Percentiles rank a stretch among this genome's conserved stretches.
phyloP scores from a whole-genome alignment of 352 stramenopile genomes.

The Phytophthora meadii region DNA sequence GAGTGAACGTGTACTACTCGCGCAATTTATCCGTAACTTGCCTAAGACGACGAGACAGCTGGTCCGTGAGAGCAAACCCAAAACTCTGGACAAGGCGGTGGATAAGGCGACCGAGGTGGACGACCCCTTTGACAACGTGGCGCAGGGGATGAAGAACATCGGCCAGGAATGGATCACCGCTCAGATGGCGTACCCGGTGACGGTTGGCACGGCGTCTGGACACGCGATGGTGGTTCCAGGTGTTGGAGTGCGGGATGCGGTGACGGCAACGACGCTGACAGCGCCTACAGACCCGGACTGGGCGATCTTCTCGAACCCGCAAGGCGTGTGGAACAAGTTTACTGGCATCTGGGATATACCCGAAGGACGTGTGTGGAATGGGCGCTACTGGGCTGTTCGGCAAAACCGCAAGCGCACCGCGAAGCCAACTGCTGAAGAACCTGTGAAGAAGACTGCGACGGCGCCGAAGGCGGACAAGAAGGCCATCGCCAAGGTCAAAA shows the following conservation, averaged over 20 bases:
- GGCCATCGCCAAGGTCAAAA: neutral
- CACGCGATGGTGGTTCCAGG: neutral
- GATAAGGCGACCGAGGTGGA: neutral
- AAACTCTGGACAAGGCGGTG: neutral
- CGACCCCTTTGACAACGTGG: neutral
- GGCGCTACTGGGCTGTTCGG: neutral
- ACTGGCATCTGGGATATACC: neutral
- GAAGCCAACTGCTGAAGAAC: neutral
- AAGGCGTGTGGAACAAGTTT: neutral
- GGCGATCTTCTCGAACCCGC: neutral
- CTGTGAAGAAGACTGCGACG: neutral
- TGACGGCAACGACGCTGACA: neutral
- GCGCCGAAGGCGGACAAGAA: neutral
- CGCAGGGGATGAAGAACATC: neutral
- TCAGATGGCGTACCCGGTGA: neutral
- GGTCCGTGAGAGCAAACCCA: no score
- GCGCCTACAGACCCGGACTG: neutral
- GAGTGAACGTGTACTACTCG: no score
- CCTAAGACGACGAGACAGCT: no score
- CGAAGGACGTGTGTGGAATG: neutral
- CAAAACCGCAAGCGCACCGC: neutral
- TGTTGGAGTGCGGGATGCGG: neutral
- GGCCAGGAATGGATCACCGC: neutral
- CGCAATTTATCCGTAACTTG: no score
- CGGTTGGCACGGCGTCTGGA: neutral